phyloP scores from a whole-genome alignment of 257 asterid species.

The Pogostemon cablin region DNA sequence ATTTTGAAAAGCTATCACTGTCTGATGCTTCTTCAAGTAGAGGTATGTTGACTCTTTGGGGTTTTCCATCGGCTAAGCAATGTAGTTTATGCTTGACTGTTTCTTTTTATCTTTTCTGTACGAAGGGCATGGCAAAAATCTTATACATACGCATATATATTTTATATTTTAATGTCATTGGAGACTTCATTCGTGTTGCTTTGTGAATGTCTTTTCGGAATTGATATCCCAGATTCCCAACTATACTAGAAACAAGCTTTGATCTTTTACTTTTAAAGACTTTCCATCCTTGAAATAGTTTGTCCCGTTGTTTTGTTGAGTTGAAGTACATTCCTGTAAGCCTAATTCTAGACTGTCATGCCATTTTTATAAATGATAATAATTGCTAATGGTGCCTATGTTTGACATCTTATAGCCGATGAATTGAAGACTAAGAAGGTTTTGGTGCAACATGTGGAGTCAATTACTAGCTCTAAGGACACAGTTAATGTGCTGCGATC shows the following conservation, averaged over 20 bases:
- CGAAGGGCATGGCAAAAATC: not conserved
- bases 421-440: constrained; percentile 65
- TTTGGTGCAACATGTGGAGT: constrained; percentile 81
- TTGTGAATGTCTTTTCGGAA: not conserved
- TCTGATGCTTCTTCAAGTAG: constrained; percentile 59
- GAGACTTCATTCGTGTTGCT: not conserved
- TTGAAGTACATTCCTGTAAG: not conserved
- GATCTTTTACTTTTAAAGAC: not conserved
- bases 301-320: not conserved
- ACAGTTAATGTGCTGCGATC: constrained; percentile 64
- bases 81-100: not conserved
- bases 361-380: not conserved
- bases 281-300: constrained; percentile 7
- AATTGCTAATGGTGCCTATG: constrained; percentile 22
- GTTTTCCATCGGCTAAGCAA: not conserved
- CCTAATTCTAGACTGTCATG: constrained; percentile 5
- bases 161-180: constrained; percentile 10
- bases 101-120: not conserved
- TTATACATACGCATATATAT: not conserved
- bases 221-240: not conserved
- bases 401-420: constrained; percentile 49
- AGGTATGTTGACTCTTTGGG: constrained; percentile 43
- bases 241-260: not conserved
- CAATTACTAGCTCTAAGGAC: constrained; percentile 61
- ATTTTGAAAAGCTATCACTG: constrained; percentile 68